Base-by-base conservation (phyloP, 2,329 filamentous ascomycete species). In the Amesomyces nigricolor region DNA sequence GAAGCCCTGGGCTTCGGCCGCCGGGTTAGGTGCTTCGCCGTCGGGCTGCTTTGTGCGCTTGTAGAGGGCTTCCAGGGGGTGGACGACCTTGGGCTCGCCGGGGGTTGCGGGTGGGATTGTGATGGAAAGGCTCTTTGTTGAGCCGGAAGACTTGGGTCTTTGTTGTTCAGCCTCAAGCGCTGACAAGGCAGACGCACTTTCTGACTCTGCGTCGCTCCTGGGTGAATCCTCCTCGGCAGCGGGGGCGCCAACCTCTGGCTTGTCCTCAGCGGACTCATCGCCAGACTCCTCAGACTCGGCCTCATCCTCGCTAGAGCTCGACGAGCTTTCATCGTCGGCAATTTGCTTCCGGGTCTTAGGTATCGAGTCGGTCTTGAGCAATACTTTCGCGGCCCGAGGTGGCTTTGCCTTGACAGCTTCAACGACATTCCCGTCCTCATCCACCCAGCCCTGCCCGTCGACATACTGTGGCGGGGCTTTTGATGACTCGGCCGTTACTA, bases 41-140 rank as follows among this genome's bases (percentile, higher is more conserved):
- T 68, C 70, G 4, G 70, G 69, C 32, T 74, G 70, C 37, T 82
- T 78, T 0, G 81, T 72, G 4, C 83, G 83, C 73, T 96, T 97
- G 78, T 95, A 99, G 2, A 97, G 80, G 0, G 90, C 90, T 74
- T 97, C 91, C 1, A 97, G 79, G 0, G 94, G 92, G 63, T 97
- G 92, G 0, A 96, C 75, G 0, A 96, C 75, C 59, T 80, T 75
- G 49, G 70, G 61, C 3, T 68, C 59, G n/a, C 71, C 68, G 0
- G 78, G 73, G 5, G 75, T 75, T 52, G 70, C 58, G 17, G 75
- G 72, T 29, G 78, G 78, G 54, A 82, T 80, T 63, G 77, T 78
- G 68, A 85, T 81, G 26, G 75, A 78, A 43, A 85, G 69, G 63
- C 72, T 76, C 57, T 71, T 74, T 35, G 73, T 66, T 10, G 78